These are phyloP conservation scores for Citeromyces nyonsensis DNA, from an alignment of 805 yeast species.

Conservation along the genomic window DNA sequence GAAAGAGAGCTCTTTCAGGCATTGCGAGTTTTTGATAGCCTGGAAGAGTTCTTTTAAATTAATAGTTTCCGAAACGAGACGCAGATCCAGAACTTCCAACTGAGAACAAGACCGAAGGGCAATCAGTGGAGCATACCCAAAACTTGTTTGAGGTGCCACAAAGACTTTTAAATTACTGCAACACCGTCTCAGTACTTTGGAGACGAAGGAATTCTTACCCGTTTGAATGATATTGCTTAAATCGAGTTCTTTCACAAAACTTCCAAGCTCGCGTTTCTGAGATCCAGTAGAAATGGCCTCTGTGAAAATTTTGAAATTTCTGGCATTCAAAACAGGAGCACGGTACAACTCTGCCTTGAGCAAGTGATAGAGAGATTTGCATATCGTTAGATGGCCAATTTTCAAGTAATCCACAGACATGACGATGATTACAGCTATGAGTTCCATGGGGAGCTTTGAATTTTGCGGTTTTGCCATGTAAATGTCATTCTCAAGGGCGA, in stretches of 20 bases:
- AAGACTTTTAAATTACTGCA: conserved; percentile 48
- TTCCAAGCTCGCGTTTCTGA: conserved; percentile 34
- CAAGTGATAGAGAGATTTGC: conserved; percentile 40
- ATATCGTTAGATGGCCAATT: conserved; percentile 41
- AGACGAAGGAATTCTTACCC: conserved; percentile 84
- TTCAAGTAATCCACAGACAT: conserved; percentile 13
- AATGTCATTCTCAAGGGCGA: conserved; percentile 4
- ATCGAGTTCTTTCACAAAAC: conserved; percentile 50
- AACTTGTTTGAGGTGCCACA: conserved; percentile 88
- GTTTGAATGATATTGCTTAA: conserved; percentile 71
- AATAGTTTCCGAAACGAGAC: conserved; percentile 83
- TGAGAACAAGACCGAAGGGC: conserved; percentile 58
- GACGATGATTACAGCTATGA: conserved; percentile 23
- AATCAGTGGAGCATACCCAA: conserved; percentile 83
- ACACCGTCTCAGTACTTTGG: conserved; percentile 69
- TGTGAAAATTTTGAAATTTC: conserved; percentile 61
- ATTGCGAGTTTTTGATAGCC: conserved; percentile 47
- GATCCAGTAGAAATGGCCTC: conserved; percentile 37
- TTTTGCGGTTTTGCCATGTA: conserved; percentile 5
- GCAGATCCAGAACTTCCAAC: conserved; percentile 54
- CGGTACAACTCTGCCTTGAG: conserved; percentile 53
- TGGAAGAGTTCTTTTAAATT: conserved; percentile 67
- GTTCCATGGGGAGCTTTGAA: conserved; percentile 29
- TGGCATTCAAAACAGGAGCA: conserved; percentile 45
- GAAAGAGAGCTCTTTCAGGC: conserved; percentile 63